Evolutionary conservation across 1,284 basidiomycete genomes (phyloP), one percentile per base, ranked within the genome.

Genomic region (Waitea zeae): DNA sequence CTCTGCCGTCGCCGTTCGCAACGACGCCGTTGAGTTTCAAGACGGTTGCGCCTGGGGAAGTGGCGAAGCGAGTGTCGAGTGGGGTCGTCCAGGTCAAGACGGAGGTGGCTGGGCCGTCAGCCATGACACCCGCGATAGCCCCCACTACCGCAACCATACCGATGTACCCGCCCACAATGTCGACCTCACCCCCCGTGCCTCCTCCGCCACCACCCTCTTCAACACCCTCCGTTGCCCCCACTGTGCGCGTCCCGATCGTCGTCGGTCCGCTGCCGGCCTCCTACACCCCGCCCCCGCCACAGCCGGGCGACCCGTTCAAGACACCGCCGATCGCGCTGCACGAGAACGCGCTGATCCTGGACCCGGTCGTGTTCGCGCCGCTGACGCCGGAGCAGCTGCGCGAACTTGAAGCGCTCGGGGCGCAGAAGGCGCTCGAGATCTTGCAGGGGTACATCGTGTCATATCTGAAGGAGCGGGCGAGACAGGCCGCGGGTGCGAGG

Each of bases 391-490:
- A 77, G 38, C 78, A 82, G 51, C 55, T 93, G 33, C 65, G 64
- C 37, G 75, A 82, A 36, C 61, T 92, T 30, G 82, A 88, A 51
- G 67, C 68, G 28, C 67, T 88, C 46, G 86, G 87, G 3, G 81
- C 84, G 1, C 73, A 81, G 49, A 77, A 81, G 46, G 86, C 88
- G 6, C 56, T 93, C 37, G 71, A 76, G 45, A 76, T 86, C 15
- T 57, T 93, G 33, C 87, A 88, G 44, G 71, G 70, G 1, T 82
- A 88, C 47, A 82, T 92, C 48, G 82, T 89, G 24, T 68, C 76
- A 33, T 83, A 78, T 41, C 59, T 90, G 47, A 90, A 90, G 56
- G 83, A 88, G 53, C 69, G 74, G 42, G 69, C 70, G 41, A 56
- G 58, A 44, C 50, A 58, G 20, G 59, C 65, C 35, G 51, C 48